Base-by-base conservation (phyloP, 1,284 basidiomycete genomes). In the Cryptococcus sp. region DNA sequence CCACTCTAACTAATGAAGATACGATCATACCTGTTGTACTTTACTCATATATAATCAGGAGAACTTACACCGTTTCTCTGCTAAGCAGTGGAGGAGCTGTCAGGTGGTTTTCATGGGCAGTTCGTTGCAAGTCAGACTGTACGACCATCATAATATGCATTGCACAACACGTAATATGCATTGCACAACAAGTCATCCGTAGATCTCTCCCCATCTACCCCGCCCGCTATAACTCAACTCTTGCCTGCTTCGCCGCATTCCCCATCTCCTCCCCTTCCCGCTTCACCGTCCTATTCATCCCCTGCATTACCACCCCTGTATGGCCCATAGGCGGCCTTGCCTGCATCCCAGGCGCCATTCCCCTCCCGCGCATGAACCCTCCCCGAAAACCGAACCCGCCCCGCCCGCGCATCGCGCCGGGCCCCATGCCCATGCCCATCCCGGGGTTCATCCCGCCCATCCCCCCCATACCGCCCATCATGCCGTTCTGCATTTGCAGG, bases 401-500 rank as follows among this genome's bases (percentile, higher is more conserved):
- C 37, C 50, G 16, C 8, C 59, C 58, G 7, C 51, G 51, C 21
- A 52, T 23, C 6, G 20, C 50, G 15, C 16, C 20, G 16, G 18
- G 38, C 5, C 46, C 53, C 54, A 62, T 62, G 4, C 56, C 53
- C 48, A 50, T 59, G 12, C 47, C 47, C 50, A 55, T 55, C 21
- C 54, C 55, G 18, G 28, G 18, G 52, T 44, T 55, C 13, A 35
- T 42, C 49, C 46, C 46, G 3, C 45, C 50, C 54, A 52, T 53
- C 52, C 52, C 53, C 11, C 45, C 37, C 53, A 45, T 49, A 4
- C 36, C 43, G 4, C 46, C 47, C 21, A 28, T 43, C 52, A 47
- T 47, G 24, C 36, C 38, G 40, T 45, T 53, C 21, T 46, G 43
- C 43, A 53, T 53, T 5, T 37, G 24, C 50, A 53, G 46, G 9